Percentiles rank a stretch among this genome's conserved stretches.
These are phyloP conservation scores for Nyssa sinensis DNA, from an alignment of 148 eudicot species.

Conservation along the genomic window DNA sequence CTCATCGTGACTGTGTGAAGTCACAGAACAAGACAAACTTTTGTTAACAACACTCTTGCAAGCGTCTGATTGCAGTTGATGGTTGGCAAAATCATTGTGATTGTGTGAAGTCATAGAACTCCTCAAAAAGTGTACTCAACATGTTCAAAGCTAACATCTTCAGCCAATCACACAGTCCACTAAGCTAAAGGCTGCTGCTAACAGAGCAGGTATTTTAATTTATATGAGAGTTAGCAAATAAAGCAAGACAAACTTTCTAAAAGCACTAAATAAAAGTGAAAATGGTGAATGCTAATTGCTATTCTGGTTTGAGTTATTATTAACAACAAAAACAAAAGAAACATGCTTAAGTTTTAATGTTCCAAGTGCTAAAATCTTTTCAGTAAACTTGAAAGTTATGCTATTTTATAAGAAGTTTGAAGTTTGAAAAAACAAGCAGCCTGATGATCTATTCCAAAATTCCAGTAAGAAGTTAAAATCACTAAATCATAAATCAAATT, in stretches of 20 bases:
- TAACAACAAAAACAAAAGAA: neutral
- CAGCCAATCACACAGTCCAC: neutral
- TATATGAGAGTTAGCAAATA: neutral
- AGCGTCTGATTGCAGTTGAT: neutral
- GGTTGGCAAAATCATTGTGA: neutral
- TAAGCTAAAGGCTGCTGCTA: neutral
- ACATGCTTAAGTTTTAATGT: neutral
- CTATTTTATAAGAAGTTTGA: neutral
- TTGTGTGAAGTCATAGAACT: neutral
- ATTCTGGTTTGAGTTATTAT: neutral
- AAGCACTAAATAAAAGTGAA: neutral
- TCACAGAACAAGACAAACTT: neutral
- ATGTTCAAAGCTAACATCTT: neutral
- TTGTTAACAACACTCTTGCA: neutral
- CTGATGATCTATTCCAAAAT: too few species aligned
- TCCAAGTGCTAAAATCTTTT: neutral
- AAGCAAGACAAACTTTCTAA: neutral
- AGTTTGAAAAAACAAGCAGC: too few species aligned
- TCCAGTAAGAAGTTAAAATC: too few species aligned
- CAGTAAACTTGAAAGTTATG: too few species aligned
- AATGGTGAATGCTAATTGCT: neutral
- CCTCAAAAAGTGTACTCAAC: neutral
- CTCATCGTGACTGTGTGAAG: too few species aligned
- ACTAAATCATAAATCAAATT: too few species aligned
- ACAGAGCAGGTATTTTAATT: neutral